phyloP scores from a whole-genome alignment of 1,284 basidiomycete genomes.

The Peniophora sp. region DNA sequence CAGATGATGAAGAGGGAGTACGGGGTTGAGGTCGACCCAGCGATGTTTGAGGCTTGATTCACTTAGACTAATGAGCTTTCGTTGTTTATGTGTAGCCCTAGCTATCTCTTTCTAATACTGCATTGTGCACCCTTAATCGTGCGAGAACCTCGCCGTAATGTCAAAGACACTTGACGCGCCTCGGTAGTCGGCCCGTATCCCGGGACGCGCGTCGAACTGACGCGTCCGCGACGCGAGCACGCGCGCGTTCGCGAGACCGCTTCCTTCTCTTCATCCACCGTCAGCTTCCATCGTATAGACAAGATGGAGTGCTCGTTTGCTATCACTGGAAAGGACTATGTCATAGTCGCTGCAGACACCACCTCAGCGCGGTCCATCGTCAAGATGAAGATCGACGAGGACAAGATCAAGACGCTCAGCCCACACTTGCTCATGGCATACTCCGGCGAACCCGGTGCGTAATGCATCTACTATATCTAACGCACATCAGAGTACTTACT shows the following conservation, averaged over 20 bases:
- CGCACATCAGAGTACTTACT: background rate
- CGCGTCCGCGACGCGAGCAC: too few relatives aligned
- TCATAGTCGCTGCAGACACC: slow-evolving; percentile 87
- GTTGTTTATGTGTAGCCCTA: too few relatives aligned
- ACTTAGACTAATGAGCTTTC: too few relatives aligned
- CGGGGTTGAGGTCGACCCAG: slow-evolving; percentile 22
- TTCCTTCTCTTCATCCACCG: slow-evolving; percentile 1
- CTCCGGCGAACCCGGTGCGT: slow-evolving; percentile 85
- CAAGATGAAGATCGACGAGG: slow-evolving; percentile 96
- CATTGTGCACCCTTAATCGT: too few relatives aligned
- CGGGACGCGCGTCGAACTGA: too few relatives aligned
- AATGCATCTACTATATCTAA: background rate
- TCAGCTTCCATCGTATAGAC: slow-evolving; percentile 6
- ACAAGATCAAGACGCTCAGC: slow-evolving; percentile 92
- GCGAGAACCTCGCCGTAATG: too few relatives aligned
- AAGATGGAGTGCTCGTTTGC: slow-evolving; percentile 74
- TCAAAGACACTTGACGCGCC: too few relatives aligned
- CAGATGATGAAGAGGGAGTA: slow-evolving; percentile 13
- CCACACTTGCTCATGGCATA: slow-evolving; percentile 94
- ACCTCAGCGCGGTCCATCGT: slow-evolving; percentile 87
- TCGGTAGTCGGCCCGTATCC: too few relatives aligned
- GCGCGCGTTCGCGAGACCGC: slow-evolving; percentile 7
- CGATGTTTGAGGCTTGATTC: background rate
- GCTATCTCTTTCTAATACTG: too few relatives aligned
- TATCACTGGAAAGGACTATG: slow-evolving; percentile 82